phyloP scores from a whole-genome alignment of 805 yeast species.

The Candida koratica region DNA sequence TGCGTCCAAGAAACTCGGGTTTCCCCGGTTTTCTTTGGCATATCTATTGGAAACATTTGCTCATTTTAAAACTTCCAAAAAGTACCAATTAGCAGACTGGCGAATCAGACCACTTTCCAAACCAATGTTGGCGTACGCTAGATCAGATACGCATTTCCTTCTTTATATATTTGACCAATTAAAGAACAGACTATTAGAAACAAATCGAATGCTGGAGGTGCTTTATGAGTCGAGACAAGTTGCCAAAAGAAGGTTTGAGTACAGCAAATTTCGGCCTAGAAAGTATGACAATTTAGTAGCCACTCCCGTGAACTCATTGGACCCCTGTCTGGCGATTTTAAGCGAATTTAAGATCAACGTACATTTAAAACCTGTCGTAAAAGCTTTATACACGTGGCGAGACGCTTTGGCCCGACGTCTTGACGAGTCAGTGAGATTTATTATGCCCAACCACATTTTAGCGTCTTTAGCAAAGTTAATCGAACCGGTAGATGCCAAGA shows the following conservation, averaged over 20 bases:
- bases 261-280: constrained; percentile 57
- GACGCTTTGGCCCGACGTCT: constrained; percentile 66
- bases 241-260: constrained; percentile 79
- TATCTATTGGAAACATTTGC: constrained; percentile 77
- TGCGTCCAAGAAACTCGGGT: constrained; percentile 76
- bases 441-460: constrained; percentile 79
- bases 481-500: constrained; percentile 54
- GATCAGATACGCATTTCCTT: constrained; percentile 92
- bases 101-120: constrained; percentile 76
- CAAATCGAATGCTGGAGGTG: constrained; percentile 52
- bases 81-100: constrained; percentile 97
- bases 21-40: constrained; percentile 81
- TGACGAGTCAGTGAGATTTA: constrained; percentile 81
- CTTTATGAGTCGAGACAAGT: constrained; percentile 72
- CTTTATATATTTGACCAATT: constrained; percentile 74
- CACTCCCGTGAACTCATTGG: constrained; percentile 50
- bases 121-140: constrained; percentile 80
- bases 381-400: constrained; percentile 74
- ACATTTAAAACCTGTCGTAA: constrained; percentile 52
- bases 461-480: constrained; percentile 53
- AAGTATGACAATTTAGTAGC: constrained; percentile 31
- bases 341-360: constrained; percentile 60
- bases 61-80: constrained; percentile 81
- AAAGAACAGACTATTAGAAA: constrained; percentile 53
- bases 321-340: constrained; percentile 66